Percentiles rank a stretch among this genome's conserved stretches.
phyloP scores from a whole-genome alignment of 768 basidiomycete genomes.

The Hericium coralloides region DNA sequence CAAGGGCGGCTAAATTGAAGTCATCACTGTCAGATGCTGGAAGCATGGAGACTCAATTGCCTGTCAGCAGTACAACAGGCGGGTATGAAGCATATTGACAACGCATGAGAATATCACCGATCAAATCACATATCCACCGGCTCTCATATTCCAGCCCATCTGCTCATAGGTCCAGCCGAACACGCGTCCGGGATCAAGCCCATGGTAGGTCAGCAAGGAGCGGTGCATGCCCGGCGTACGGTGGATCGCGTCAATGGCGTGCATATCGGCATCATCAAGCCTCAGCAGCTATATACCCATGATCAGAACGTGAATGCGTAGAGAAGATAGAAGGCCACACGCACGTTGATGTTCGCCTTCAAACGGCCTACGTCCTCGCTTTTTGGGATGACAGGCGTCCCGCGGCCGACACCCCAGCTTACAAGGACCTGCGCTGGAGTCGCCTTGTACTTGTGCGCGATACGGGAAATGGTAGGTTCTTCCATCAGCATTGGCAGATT shows the following conservation, averaged over 20 bases:
- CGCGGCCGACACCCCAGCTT: constrained; percentile 49
- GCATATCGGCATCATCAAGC: constrained; percentile 30
- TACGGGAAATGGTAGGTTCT: constrained; percentile 12
- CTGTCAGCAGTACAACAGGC: neutral
- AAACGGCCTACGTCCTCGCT: constrained; percentile 36
- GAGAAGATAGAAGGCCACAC: neutral
- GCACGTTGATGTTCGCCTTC: constrained; percentile 40
- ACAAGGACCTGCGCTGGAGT: constrained; percentile 43
- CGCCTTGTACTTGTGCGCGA: constrained; percentile 34
- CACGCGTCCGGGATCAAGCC: constrained; percentile 21
- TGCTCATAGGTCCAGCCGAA: constrained; percentile 38
- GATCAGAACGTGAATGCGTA: constrained; percentile 7
- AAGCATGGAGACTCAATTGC: neutral
- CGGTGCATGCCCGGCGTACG: constrained; percentile 31
- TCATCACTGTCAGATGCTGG: neutral
- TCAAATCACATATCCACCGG: constrained; percentile 22
- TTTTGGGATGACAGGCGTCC: constrained; percentile 48
- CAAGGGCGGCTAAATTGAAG: neutral
- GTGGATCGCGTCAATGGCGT: constrained; percentile 33
- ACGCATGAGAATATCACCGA: neutral
- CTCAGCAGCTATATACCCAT: constrained; percentile 24
- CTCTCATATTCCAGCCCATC: constrained; percentile 32
- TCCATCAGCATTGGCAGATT: neutral
- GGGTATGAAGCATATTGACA: neutral
- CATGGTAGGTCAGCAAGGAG: constrained; percentile 20